Evolutionary conservation across 208 protist genomes (phyloP).

Genomic region (Trypanosoma mega): DNA sequence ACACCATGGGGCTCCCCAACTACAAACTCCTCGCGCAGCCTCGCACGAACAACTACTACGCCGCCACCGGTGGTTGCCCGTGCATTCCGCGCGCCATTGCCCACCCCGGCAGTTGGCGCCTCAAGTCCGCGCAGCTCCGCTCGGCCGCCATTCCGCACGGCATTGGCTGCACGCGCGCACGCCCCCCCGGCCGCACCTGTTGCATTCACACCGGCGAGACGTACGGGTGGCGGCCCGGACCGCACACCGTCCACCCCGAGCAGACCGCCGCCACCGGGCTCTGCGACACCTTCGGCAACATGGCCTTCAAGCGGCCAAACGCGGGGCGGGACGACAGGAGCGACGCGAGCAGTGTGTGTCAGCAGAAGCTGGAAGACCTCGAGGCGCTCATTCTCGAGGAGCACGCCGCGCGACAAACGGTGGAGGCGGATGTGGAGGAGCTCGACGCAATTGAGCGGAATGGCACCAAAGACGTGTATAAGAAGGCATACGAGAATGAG

Average conservation of each 20-base stretch:
- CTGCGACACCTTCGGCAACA: constrained; percentile 81
- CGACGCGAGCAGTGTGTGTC: constrained; percentile 60
- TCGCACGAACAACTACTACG: constrained; percentile 83
- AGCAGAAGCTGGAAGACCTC: constrained; percentile 69
- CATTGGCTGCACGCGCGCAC: constrained; percentile 40
- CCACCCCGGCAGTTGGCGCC: constrained; percentile 67
- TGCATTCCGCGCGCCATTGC: constrained; percentile 67
- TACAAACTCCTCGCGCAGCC: constrained; percentile 71
- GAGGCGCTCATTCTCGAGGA: constrained; percentile 72
- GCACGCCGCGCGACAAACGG: constrained; percentile 50
- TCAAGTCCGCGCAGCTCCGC: constrained; percentile 54
- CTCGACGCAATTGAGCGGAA: constrained; percentile 42
- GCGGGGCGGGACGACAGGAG: constrained; percentile 36
- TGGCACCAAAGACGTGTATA: constrained; percentile 54
- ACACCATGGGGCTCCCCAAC: constrained; percentile 49
- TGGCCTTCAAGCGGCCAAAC: constrained; percentile 57
- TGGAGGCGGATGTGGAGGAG: constrained; percentile 61
- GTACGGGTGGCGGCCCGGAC: constrained; percentile 65
- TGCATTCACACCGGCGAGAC: constrained; percentile 55
- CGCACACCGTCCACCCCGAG: constrained; percentile 56
- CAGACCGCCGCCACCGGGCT: constrained; percentile 68
- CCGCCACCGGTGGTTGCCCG: constrained; percentile 59
- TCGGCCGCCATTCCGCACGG: constrained; percentile 45
- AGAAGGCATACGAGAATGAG: constrained; percentile 38
- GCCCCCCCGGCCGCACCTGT: constrained; percentile 30